Evolutionary conservation across 441 rosid genomes (phyloP), one percentile per base, ranked within the genome.

Genomic region (Kokia cookei): DNA sequence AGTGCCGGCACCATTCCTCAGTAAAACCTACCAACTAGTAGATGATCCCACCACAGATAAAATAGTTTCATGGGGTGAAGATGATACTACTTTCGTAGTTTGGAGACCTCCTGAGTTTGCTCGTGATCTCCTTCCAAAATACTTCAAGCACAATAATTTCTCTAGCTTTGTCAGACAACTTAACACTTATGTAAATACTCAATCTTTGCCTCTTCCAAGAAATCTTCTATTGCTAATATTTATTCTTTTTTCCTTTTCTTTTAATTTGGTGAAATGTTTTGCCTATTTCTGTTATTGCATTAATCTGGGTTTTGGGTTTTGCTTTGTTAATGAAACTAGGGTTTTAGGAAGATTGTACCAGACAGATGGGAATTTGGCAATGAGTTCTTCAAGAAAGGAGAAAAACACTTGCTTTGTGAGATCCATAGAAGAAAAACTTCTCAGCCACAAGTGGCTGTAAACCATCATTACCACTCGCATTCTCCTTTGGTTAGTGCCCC

Each of bases 291-390:
- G 29, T 8, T 19, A 0, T 37, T 10, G 35, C 45, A 26, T 67
- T 67, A 67, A 75, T 72, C 67, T 80, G 72, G 63, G 54, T 72
- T 65, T 78, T 1, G 29, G 2, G 5, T 24, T 57, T 32, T 37
- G 27, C 53, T 73, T 62, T 70, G 32, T 45, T 71, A 15, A 26
- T 50, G 27, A 26, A 22, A 55, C 22, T 87, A 93, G 99, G 99
- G 99, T 73, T 95, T 95, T 77, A 89, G 97, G 71, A 95, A 95
- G 90, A 89, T 95, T 53, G 99, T 95, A 8, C 96, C 99, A 0
- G 99, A 95, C 82, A 83, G 98, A 80, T 95, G 99, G 99, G 99
- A 95, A 80, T 95, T 95, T 53, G 95, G 96, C 0, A 95, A 95
- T 67, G 98, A 93, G 81, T 90, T 84, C 78, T 95, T 95, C 91